Evolutionary conservation across 179 eudicot genomes (phyloP).

Genomic region (Silene vulgaris): DNA sequence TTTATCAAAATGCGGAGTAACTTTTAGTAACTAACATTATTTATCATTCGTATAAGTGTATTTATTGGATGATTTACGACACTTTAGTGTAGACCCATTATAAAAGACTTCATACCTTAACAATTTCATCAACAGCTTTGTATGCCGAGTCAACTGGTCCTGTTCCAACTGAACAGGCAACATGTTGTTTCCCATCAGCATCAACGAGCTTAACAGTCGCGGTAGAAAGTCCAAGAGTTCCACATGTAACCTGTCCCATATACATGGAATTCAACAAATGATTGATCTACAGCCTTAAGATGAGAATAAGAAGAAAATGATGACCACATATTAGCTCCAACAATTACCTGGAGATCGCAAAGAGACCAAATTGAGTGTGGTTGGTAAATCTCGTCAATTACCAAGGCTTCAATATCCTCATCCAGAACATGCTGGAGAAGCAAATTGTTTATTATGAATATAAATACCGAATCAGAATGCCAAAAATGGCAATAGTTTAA

Average conservation of each 20-base stretch:
- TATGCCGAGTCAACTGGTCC: slow-evolving; percentile 98
- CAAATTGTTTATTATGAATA: background rate
- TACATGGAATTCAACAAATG: background rate
- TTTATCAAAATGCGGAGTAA: no score
- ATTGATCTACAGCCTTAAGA: background rate
- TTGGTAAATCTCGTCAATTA: slow-evolving; percentile 85
- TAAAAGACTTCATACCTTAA: slow-evolving; percentile 40
- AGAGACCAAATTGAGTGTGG: slow-evolving; percentile 82
- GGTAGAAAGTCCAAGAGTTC: slow-evolving; percentile 91
- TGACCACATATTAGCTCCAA: background rate
- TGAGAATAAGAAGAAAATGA: background rate
- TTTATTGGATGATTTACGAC: background rate
- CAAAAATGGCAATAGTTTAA: background rate
- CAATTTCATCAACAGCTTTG: slow-evolving; percentile 81
- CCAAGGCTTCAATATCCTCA: slow-evolving; percentile 84
- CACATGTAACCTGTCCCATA: slow-evolving; percentile 68
- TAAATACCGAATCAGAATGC: background rate
- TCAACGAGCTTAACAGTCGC: slow-evolving; percentile 77
- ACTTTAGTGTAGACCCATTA: background rate
- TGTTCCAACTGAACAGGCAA: slow-evolving; percentile 80
- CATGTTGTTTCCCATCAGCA: slow-evolving; percentile 62
- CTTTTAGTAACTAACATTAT: no score
- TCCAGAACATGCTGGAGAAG: slow-evolving; percentile 57
- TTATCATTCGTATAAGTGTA: no score
- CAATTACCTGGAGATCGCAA: slow-evolving; percentile 68